A percentile compares a stretch with the other conserved stretches of the same genome.
Evolutionary conservation across 306 rosid genomes (phyloP).

Genomic region (Cucurbita pepo): DNA sequence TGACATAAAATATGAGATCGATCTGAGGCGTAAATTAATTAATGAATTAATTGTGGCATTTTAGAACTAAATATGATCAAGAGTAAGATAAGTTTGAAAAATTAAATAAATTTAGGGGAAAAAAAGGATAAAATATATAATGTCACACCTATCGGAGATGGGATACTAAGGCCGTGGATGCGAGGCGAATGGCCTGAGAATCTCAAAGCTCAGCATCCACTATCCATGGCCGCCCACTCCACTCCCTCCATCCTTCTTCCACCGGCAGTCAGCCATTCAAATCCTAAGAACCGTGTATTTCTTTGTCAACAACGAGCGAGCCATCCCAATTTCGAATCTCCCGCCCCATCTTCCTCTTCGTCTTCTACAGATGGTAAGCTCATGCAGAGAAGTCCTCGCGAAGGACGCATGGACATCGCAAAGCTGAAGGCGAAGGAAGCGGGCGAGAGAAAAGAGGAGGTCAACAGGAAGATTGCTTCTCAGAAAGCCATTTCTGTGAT

Average conservation of each 20-base stretch:
- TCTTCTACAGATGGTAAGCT: neutral
- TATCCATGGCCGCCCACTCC: neutral
- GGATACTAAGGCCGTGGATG: neutral
- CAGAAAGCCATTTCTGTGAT: conserved; percentile 73
- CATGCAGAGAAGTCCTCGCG: conserved; percentile 15
- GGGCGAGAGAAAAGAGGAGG: conserved; percentile 59
- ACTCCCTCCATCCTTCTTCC: neutral
- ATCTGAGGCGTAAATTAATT: no score
- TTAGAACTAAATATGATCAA: no score
- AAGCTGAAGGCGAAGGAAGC: conserved; percentile 34
- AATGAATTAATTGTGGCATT: no score
- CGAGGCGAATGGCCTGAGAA: neutral
- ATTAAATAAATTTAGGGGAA: no score
- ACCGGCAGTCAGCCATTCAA: neutral
- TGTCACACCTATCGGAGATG: no score
- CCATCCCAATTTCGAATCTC: neutral
- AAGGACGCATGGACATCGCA: conserved; percentile 23
- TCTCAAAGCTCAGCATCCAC: neutral
- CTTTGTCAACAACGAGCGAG: neutral
- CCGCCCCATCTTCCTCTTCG: neutral
- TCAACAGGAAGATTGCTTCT: conserved; percentile 53
- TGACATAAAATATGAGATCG: no score
- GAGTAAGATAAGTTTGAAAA: no score
- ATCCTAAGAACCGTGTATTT: neutral
- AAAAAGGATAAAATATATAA: no score